Evolutionary conservation across 768 basidiomycete genomes (phyloP).

Genomic region (Boletales sp.): DNA sequence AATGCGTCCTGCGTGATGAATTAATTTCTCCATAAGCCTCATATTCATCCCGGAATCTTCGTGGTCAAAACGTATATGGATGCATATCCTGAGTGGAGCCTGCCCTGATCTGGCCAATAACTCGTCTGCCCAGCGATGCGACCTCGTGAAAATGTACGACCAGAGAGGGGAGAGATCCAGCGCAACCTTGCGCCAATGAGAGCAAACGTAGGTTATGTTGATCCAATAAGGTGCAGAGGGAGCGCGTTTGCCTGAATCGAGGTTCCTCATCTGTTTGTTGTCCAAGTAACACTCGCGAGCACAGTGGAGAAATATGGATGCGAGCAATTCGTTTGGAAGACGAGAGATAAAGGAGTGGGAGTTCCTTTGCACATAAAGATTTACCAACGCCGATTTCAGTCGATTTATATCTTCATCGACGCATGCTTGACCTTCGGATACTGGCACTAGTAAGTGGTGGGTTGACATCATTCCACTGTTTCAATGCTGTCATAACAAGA

Average conservation of each 20-base stretch:
- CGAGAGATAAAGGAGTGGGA: conserved; percentile 2
- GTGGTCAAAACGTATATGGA: not conserved
- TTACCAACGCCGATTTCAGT: no score
- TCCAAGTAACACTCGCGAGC: not conserved
- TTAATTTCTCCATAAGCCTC: not conserved
- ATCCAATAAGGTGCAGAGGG: not conserved
- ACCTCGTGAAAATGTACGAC: conserved; percentile 29
- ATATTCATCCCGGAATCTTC: no score
- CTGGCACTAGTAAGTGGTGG: no score
- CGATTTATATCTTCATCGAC: no score
- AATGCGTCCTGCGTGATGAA: not conserved
- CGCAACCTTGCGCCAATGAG: conserved; percentile 42
- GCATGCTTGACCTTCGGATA: no score
- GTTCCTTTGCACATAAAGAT: conserved; percentile 3
- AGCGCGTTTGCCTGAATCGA: no score
- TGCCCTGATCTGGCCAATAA: conserved; percentile 42
- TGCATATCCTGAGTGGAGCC: conserved; percentile 18
- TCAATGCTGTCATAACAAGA: no score
- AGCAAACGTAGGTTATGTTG: conserved; percentile 9
- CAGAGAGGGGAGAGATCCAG: conserved; percentile 40
- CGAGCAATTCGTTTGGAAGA: conserved; percentile 9
- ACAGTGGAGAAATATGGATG: conserved; percentile 10
- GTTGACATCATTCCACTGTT: no score
- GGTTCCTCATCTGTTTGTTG: no score
- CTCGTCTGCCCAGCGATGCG: conserved; percentile 34